Conservation (phyloP, 768 basidiomycete species). For the Kwoniella newhampshirensis region DNA sequence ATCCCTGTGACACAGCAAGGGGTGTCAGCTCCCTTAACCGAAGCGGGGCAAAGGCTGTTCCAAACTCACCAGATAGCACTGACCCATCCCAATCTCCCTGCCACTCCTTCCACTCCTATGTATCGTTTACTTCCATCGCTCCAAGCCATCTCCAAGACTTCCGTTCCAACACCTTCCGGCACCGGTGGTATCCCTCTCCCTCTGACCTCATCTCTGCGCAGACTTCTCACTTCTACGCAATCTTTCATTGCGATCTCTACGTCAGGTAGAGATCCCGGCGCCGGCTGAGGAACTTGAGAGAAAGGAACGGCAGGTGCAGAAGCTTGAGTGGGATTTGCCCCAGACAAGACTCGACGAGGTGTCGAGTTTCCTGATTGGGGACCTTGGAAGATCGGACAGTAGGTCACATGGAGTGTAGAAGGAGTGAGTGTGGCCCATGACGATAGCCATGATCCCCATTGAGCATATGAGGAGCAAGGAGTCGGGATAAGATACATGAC, state of each 20-base stretch:
- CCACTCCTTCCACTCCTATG: conserved; percentile 45
- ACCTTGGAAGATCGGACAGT: conserved; percentile 35
- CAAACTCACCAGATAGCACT: conserved; percentile 47
- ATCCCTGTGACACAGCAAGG: conserved; percentile 31
- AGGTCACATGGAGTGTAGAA: conserved; percentile 31
- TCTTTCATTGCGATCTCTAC: conserved; percentile 46
- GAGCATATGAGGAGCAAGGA: conserved; percentile 39
- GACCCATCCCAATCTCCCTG: conserved; percentile 46
- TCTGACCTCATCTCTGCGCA: conserved; percentile 42
- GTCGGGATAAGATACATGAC: conserved; percentile 43
- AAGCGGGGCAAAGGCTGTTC: not conserved
- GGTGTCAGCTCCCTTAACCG: not conserved
- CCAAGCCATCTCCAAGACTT: conserved; percentile 48
- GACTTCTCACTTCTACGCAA: conserved; percentile 46
- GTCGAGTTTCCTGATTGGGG: conserved; percentile 33
- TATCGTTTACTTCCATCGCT: conserved; percentile 43
- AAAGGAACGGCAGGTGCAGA: conserved; percentile 28
- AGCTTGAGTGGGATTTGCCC: conserved; percentile 10
- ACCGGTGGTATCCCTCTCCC: conserved; percentile 39
- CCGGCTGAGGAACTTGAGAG: conserved; percentile 29
- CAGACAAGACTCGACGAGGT: conserved; percentile 35
- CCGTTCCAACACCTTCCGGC: conserved; percentile 44
- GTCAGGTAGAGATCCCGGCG: conserved; percentile 23
- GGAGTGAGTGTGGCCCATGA: conserved; percentile 35
- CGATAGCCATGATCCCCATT: conserved; percentile 46